Evolutionary conservation across 306 rosid species (phyloP).

Genomic region (Trifolium repens): DNA sequence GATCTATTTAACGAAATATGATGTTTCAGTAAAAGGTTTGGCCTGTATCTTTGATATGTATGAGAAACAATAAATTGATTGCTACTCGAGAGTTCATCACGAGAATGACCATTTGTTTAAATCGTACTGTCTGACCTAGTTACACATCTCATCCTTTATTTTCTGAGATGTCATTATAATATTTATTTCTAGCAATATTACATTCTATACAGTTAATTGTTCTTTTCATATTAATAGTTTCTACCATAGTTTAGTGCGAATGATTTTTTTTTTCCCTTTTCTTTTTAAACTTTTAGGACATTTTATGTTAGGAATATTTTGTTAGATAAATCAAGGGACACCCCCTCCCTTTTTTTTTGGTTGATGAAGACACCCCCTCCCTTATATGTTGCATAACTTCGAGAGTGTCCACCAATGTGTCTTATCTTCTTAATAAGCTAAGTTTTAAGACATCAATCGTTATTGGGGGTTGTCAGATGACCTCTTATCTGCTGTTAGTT

Average conservation of each 20-base stretch:
- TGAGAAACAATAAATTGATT: conserved; percentile 1
- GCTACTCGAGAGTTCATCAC: neutral
- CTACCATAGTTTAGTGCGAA: neutral
- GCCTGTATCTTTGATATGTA: neutral
- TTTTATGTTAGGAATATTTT: neutral
- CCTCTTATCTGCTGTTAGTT: neutral
- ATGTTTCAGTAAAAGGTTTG: neutral
- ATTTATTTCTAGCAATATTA: neutral
- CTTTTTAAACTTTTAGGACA: neutral
- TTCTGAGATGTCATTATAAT: neutral
- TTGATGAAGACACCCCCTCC: no score
- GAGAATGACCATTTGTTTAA: neutral
- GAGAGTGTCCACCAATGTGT: neutral
- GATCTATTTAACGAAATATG: conserved; percentile 10
- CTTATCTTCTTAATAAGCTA: neutral
- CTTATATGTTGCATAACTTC: neutral
- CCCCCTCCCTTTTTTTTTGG: neutral
- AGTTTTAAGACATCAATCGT: neutral
- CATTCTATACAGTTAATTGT: neutral
- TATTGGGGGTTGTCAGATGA: neutral
- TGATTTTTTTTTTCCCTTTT: no score
- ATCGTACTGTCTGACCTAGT: neutral
- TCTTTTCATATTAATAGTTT: neutral
- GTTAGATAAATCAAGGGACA: neutral
- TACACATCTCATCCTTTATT: conserved; percentile 6